Conservation (phyloP, 345 rosid species). For the Gossypium ekmanianum region DNA sequence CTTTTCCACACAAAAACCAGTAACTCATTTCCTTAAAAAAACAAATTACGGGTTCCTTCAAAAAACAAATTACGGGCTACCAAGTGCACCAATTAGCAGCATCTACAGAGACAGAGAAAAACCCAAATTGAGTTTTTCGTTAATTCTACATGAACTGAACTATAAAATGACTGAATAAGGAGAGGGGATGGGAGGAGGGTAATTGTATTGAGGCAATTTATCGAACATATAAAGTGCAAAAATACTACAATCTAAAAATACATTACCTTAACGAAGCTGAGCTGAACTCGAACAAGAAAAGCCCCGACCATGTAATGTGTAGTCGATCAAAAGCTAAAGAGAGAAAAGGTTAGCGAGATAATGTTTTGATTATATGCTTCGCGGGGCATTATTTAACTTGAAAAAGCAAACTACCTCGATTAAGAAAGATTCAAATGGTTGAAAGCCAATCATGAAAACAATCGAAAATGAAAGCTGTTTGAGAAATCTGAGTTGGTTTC, state of each 20-base stretch:
- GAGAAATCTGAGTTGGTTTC: too few relatives aligned
- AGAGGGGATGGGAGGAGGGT: background rate
- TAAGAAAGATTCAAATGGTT: too few relatives aligned
- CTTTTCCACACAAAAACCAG: background rate
- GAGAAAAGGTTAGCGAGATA: too few relatives aligned
- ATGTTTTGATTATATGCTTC: too few relatives aligned
- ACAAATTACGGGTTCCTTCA: background rate
- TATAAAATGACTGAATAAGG: background rate
- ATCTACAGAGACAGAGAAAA: background rate
- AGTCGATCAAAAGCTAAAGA: too few relatives aligned
- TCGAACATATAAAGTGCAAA: background rate
- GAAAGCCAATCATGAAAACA: too few relatives aligned
- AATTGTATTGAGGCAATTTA: background rate
- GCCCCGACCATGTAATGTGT: background rate
- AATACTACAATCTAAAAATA: background rate
- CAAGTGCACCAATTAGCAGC: background rate
- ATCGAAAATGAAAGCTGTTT: too few relatives aligned
- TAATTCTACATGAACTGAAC: background rate
- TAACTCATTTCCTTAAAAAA: background rate
- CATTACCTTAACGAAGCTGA: background rate
- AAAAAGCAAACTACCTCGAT: too few relatives aligned
- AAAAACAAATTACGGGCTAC: background rate
- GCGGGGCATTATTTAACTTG: too few relatives aligned
- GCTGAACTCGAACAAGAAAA: background rate
- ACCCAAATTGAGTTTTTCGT: background rate